phyloP scores from a whole-genome alignment of 805 yeast genomes.

The Pichia nakasei region DNA sequence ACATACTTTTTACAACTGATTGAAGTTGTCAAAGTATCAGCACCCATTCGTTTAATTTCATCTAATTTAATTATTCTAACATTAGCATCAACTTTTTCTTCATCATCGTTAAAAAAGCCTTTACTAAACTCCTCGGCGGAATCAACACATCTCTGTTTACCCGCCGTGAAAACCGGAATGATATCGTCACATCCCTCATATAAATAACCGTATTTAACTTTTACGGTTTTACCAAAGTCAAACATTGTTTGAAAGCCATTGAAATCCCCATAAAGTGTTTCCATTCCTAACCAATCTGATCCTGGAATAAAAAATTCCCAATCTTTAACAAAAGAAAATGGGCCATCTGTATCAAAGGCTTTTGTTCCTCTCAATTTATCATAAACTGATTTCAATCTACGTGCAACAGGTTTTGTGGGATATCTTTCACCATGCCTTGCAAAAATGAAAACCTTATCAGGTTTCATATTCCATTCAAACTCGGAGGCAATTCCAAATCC shows the following conservation, averaged over 20 bases:
- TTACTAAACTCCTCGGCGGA: slow-evolving; percentile 48
- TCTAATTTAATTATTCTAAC: slow-evolving; percentile 33
- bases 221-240: slow-evolving; percentile 40
- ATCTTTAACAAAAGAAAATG: slow-evolving; percentile 44
- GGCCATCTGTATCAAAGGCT: slow-evolving; percentile 35
- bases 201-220: slow-evolving; percentile 41
- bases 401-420: slow-evolving; percentile 40
- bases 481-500: slow-evolving; percentile 46
- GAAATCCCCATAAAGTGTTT: slow-evolving; percentile 42
- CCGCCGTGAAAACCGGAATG: slow-evolving; percentile 47
- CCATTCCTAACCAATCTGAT: slow-evolving; percentile 31
- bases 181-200: slow-evolving; percentile 20
- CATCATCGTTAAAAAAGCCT: slow-evolving; percentile 40
- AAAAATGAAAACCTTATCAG: slow-evolving; percentile 61
- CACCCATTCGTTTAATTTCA: slow-evolving; percentile 43
- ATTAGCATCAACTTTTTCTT: slow-evolving; percentile 28
- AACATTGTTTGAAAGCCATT: slow-evolving; percentile 44
- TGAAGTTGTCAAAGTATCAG: slow-evolving; percentile 51
- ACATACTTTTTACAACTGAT: slow-evolving; percentile 34
- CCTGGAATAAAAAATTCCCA: slow-evolving; percentile 38
- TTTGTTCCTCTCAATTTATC: slow-evolving; percentile 18
- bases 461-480: slow-evolving; percentile 7
- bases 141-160: slow-evolving; percentile 45
- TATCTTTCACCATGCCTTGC: slow-evolving; percentile 78
- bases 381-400: neutral